These are phyloP conservation scores for Cryptococcus deneoformans DNA, from an alignment of 1,284 basidiomycete genomes.

Conservation along the genomic window DNA sequence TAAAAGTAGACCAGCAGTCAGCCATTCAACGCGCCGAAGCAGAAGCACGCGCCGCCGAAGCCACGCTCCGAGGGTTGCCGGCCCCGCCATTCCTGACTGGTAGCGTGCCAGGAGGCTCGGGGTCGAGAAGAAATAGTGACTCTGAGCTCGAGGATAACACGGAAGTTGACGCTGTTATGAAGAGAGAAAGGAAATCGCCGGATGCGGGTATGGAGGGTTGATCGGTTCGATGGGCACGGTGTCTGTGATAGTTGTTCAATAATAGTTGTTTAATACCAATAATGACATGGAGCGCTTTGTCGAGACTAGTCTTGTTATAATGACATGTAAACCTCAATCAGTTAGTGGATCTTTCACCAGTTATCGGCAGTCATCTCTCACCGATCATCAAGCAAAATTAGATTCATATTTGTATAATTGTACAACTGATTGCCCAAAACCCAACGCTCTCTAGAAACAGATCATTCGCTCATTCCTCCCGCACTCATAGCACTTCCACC, in stretches of 20 bases:
- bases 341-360: too few relatives aligned
- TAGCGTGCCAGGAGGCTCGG: too few relatives aligned
- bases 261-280: too few relatives aligned
- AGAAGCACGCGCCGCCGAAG: conserved; percentile 1
- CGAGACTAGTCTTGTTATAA: too few relatives aligned
- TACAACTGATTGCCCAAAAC: not conserved
- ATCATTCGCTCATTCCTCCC: conserved; percentile 10
- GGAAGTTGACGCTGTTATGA: not conserved
- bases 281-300: too few relatives aligned
- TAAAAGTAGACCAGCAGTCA: conserved; percentile 32
- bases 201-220: too few relatives aligned
- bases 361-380: too few relatives aligned
- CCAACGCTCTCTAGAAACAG: not conserved
- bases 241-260: too few relatives aligned
- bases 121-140: too few relatives aligned
- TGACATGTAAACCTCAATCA: too few relatives aligned
- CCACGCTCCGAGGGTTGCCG: not conserved
- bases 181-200: not conserved
- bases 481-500: conserved; percentile 10
- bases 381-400: not conserved
- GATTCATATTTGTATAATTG: not conserved
- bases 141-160: too few relatives aligned
- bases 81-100: not conserved
- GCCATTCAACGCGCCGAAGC: conserved; percentile 19
- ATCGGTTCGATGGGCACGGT: too few relatives aligned